Evolutionary conservation across 2,329 filamentous ascomycete species (phyloP), one percentile per base, ranked within the genome.

Genomic region (Xylariales sp.): DNA sequence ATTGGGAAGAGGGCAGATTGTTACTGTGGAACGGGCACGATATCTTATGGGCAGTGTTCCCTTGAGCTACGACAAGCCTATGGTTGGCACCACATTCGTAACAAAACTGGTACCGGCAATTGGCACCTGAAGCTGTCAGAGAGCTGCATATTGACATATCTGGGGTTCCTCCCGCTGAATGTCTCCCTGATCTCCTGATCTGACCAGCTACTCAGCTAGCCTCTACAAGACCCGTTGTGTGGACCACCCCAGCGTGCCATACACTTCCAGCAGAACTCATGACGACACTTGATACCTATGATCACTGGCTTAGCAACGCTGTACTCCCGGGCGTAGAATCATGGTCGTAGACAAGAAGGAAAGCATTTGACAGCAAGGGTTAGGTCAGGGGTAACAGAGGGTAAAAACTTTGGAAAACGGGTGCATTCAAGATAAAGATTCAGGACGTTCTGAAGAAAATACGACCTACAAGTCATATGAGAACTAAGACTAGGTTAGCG

Each of bases 381-480:
- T 15, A 7, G 16, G 8, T 31, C n/a, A n/a, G n/a, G n/a, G n/a
- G n/a, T n/a, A n/a, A n/a, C n/a, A n/a, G n/a, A n/a, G n/a, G n/a
- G n/a, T n/a, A n/a, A n/a, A n/a, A n/a, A n/a, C n/a, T n/a, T n/a
- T n/a, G n/a, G n/a, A n/a, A n/a, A n/a, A n/a, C n/a, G n/a, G n/a
- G n/a, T n/a, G n/a, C n/a, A n/a, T n/a, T n/a, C n/a, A n/a, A n/a
- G n/a, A n/a, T n/a, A n/a, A n/a, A n/a, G n/a, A n/a, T n/a, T n/a
- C n/a, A n/a, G n/a, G n/a, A n/a, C n/a, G n/a, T n/a, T n/a, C n/a
- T n/a, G n/a, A n/a, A 31, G 19, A 31, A 3, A 10, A 18, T 8
- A 31, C 5, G 12, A 29, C 48, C 45, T 29, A 50, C 51, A 53
- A 1, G 40, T 48, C 51, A 52, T 52, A 31, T 52, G 46, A 32